phyloP scores from a whole-genome alignment of 441 rosid genomes.

The Arabidopsis lyrata region DNA sequence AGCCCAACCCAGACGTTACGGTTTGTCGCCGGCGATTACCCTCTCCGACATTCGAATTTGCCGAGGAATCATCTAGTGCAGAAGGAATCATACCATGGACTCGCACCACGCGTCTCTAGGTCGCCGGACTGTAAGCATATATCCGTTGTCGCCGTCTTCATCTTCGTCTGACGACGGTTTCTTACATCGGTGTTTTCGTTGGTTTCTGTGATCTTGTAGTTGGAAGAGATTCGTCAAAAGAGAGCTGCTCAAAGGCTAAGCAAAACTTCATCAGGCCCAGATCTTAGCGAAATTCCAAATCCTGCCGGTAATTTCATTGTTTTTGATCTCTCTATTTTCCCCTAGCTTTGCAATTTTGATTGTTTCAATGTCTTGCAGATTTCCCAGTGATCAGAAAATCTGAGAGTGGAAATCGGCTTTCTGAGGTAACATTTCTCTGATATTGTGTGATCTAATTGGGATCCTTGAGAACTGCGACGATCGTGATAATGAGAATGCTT shows the following conservation, averaged over 20 bases:
- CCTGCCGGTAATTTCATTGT: slow-evolving; percentile 51
- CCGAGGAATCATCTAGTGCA: slow-evolving; percentile 3
- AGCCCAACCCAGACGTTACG: slow-evolving; percentile 1
- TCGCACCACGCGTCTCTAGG: slow-evolving; percentile 86
- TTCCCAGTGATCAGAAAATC: slow-evolving; percentile 70
- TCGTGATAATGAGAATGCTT: slow-evolving; percentile 13
- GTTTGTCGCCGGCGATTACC: slow-evolving; percentile 35
- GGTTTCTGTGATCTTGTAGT: slow-evolving; percentile 47
- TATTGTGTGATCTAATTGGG: slow-evolving; percentile 13
- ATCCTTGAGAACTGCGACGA: background rate
- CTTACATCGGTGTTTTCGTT: slow-evolving; percentile 3
- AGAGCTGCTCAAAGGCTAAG: slow-evolving; percentile 90
- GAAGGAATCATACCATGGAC: slow-evolving; percentile 50
- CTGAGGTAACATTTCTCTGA: slow-evolving; percentile 61
- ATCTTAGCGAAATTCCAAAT: slow-evolving; percentile 60
- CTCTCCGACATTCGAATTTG: slow-evolving; percentile 19
- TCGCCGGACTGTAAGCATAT: slow-evolving; percentile 78
- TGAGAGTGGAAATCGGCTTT: slow-evolving; percentile 79
- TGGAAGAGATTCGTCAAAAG: slow-evolving; percentile 94
- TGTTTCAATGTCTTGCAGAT: slow-evolving; percentile 47
- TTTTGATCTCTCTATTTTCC: background rate
- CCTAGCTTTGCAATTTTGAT: slow-evolving; percentile 1
- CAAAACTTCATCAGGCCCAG: slow-evolving; percentile 85
- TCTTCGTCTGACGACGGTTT: slow-evolving; percentile 17
- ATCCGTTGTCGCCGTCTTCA: background rate